Evolutionary conservation across 345 rosid genomes (phyloP).

Genomic region (Aquilaria yunnanensis): DNA sequence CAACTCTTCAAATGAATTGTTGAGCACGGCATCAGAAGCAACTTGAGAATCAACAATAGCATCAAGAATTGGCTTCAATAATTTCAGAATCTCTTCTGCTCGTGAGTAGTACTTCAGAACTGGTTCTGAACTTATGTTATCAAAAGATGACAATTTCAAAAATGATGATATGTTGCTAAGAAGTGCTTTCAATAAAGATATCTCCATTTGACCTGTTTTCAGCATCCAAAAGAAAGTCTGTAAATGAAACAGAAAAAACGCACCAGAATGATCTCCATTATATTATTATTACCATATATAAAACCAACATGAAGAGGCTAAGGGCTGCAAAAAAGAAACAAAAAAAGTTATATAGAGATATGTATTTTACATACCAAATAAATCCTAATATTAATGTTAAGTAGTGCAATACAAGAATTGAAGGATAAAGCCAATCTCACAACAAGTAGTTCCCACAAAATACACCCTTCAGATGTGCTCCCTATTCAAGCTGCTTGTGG

Average conservation of each 20-base stretch:
- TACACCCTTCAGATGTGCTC: too few species aligned
- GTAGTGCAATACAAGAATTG: too few species aligned
- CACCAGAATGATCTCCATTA: constrained; percentile 4
- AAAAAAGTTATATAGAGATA: too few species aligned
- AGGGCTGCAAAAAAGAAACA: too few species aligned
- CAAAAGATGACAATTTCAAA: constrained; percentile 51
- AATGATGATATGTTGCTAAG: constrained; percentile 58
- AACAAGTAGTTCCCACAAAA: too few species aligned
- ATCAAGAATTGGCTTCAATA: constrained; percentile 71
- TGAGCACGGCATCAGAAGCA: constrained; percentile 53
- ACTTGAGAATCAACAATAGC: constrained; percentile 47
- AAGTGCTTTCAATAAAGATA: constrained; percentile 60
- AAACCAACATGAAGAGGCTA: too few species aligned
- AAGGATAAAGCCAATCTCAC: too few species aligned
- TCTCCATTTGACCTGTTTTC: constrained; percentile 69
- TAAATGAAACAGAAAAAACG: background rate
- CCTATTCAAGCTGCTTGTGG: too few species aligned
- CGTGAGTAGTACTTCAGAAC: constrained; percentile 57
- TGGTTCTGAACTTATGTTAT: constrained; percentile 53
- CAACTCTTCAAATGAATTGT: constrained; percentile 54
- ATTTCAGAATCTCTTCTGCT: constrained; percentile 71
- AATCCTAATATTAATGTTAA: too few species aligned
- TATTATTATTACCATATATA: too few species aligned
- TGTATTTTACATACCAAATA: too few species aligned
- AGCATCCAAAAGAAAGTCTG: constrained; percentile 11